phyloP scores from a whole-genome alignment of 73 alveolate species.

The Uronychia setigera region DNA sequence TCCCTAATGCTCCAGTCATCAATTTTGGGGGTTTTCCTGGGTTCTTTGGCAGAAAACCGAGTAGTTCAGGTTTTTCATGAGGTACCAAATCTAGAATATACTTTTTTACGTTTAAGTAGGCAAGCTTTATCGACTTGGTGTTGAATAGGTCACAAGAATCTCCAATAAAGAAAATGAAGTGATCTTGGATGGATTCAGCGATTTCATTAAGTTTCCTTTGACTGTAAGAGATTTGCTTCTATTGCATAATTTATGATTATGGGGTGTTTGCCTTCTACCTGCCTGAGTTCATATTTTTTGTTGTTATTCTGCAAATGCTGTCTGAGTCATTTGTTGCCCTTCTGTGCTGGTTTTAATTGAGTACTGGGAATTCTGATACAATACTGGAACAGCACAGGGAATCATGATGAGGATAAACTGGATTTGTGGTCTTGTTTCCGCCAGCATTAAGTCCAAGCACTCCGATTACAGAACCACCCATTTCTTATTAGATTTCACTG shows the following conservation, averaged over 20 bases:
- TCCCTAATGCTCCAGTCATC: background rate
- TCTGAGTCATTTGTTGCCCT: background rate
- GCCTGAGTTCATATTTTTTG: background rate
- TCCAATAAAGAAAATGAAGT: background rate
- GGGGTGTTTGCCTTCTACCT: background rate
- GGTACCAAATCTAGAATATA: background rate
- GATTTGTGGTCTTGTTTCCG: background rate
- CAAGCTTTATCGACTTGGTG: background rate
- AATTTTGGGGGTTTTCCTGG: background rate
- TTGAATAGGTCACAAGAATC: background rate
- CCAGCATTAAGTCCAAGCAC: too few relatives aligned
- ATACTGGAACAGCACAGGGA: background rate
- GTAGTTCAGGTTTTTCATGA: background rate
- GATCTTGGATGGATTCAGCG: background rate
- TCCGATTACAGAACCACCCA: background rate
- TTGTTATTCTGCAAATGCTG: background rate
- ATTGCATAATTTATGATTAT: background rate
- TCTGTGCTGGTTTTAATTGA: background rate
- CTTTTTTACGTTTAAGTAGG: background rate
- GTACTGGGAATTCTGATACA: background rate
- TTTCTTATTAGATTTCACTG: background rate
- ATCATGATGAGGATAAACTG: background rate
- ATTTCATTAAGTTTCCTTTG: background rate
- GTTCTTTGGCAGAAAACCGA: background rate
- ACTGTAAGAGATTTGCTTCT: background rate